Base-by-base conservation (phyloP, 176 grass and related monocot species). In the Cenchrus americanus region DNA sequence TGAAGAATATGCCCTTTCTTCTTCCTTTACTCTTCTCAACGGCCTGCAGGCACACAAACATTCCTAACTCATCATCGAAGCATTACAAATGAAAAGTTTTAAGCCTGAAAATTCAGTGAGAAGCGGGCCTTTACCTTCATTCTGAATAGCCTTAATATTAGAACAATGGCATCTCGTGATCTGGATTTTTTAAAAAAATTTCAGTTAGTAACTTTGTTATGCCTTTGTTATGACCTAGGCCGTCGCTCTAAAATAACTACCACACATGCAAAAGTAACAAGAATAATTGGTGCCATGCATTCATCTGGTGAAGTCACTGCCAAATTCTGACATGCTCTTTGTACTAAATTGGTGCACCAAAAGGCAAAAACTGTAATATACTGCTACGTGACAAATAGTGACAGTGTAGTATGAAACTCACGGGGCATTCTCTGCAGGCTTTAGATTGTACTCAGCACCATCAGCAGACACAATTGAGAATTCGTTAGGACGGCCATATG, bases 1-100 rank as follows among this genome's bases (percentile, higher is more conserved):
- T 95, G 91, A 98, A 98, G 89, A 98, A 98, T 62, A 95, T 79
- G 80, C 96, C 91, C 68, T 83, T 94, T 84, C 66, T 98, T 77
- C 83, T 93, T 69, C 77, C 90, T 83, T 98, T 94, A 27, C 86
- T 94, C 79, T 94, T 94, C 87, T 98, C 95, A 46, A 93, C 87
- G 23, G 92, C 95, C 95, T 98, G 87, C 75, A 84, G 76, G 30
- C 66, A 58, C 14, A 24, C 10, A 19, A 5, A 37, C 43, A 47
- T n/a, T 76, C 76, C 32, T 27, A 57, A 24, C 19, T 82, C 66
- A 67, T 62, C 27, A 80, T 60, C 21, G 1, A 54, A 11, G 19
- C 26, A 46, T 13, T 13, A 21, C 24, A 19, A 49, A 27, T 4
- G 55, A 79, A 21, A 21, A 12, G 57, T 48, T 34, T 34, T 70